Base-by-base conservation (phyloP, 108 stramenopile species). In the Ochromonas danica region DNA sequence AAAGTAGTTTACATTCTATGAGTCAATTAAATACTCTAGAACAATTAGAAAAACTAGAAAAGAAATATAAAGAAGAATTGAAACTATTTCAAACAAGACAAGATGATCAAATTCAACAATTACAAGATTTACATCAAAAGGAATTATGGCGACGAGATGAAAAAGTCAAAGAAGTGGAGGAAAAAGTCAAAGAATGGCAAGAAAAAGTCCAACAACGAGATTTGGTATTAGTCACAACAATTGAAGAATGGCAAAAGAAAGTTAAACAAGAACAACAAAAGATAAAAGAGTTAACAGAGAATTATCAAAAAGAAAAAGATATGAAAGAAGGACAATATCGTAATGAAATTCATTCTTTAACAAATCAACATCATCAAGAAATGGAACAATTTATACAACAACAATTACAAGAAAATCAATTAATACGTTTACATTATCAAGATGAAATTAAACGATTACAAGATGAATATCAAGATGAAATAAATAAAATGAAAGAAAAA, bases 191-290 rank as follows among this genome's bases (percentile, higher is more conserved):
- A 25, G 10, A 67, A 67, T 6, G 31, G 31, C 17, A 14, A 25
- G 35, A 67, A 33, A 28, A 67, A 33, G 31, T 6, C 6, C 63
- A 67, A 31, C 63, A 67, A 67, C 14, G 25, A 51, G 45, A 51
- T 51, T 14, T 51, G 45, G 22, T 6, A 14, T 6, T 14, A 51
- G 45, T 22, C 6, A n/a, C n/a, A n/a, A n/a, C n/a, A 22, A 57
- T 57, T 67, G 17, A 67, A 6, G 33, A 31, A 67, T 67, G 31
- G 63, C 6, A 67, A 31, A 36, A 67, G 17, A 67, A 67, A 33
- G 25, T 31, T 28, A 67, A 28, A 25, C 17, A 67, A 6, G 33
- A 67, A 67, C 33, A 67, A 36, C 6, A 67, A 31, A 36, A 67
- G 63, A 33, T 10, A 14, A 51, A 51, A 14, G 22, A 51, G 22